Base-by-base conservation (phyloP, 306 rosid genomes). In the Malus sieversii region DNA sequence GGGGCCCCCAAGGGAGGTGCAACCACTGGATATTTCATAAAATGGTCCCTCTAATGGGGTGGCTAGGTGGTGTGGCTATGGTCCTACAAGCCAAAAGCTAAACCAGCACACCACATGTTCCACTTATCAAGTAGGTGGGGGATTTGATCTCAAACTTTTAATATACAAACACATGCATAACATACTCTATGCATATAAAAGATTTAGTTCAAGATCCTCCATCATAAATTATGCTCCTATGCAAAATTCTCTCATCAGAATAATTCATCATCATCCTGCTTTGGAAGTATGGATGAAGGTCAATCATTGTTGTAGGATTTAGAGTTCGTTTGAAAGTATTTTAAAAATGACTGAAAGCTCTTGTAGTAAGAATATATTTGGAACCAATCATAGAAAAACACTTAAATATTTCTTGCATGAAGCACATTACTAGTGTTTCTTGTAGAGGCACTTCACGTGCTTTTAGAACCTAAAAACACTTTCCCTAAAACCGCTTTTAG, bases 21-120 rank as follows among this genome's bases (percentile, higher is more conserved):
- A 75, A 18, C 78, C 32, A 74, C 79, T 59, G 84, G 91, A 85
- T 89, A 87, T 88, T 91, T 90, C 78, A 79, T 62, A 82, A 27
- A 85, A 71, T 74, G 76, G 57, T 33, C 85, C 85, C 76, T 84
- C 68, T 38, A 52, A 80, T 75, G 82, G 84, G 87, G 82, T 88
- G 93, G 90, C 84, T 85, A 42, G 82, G 89, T 85, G 81, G 86
- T 84, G 87, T 78, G 81, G 84, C 30, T 25, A 79, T 64, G 97
- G 94, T 53, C 97, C 97, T 72, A 92, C 94, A 51, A 70, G 87
- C 81, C 96, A 77, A 86, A 88, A 85, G 83, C 81, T 82, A 63
- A 80, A 73, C 91, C 86, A 83, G 75, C 97, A 88, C 74, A 82
- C 85, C 97, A 92, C 97, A 83, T 92, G 92, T 71, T 88, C 62